phyloP scores from a whole-genome alignment of 768 basidiomycete genomes.

The Pleurotus tuber-regium region DNA sequence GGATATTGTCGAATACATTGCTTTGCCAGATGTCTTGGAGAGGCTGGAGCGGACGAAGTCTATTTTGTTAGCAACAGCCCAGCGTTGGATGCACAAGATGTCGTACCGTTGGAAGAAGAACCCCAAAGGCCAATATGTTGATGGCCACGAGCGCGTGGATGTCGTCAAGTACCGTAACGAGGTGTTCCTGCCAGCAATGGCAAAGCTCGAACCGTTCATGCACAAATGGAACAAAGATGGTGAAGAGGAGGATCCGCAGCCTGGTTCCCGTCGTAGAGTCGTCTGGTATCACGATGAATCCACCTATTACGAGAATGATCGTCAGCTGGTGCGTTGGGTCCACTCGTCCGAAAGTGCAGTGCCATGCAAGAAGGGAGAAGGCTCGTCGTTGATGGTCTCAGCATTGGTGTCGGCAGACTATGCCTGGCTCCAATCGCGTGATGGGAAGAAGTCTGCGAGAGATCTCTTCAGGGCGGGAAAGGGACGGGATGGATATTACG shows the following conservation, averaged over 20 bases:
- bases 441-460: slow-evolving; percentile 12
- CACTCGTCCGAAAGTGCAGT: slow-evolving; percentile 17
- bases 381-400: slow-evolving; percentile 30
- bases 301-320: slow-evolving; percentile 32
- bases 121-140: slow-evolving; percentile 25
- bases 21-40: slow-evolving; percentile 10
- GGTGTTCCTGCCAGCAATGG: slow-evolving; percentile 20
- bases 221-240: slow-evolving; percentile 11
- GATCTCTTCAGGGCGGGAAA: slow-evolving; percentile 24
- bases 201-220: slow-evolving; percentile 3
- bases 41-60: slow-evolving; percentile 16
- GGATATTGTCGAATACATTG: slow-evolving; percentile 17
- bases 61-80: slow-evolving; percentile 18
- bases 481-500: slow-evolving; percentile 23
- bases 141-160: slow-evolving; percentile 32
- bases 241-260: not conserved
- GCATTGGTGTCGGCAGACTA: slow-evolving; percentile 26
- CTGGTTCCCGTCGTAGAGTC: slow-evolving; percentile 5
- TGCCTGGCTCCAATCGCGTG: slow-evolving; percentile 14
- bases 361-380: slow-evolving; percentile 31
- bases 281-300: slow-evolving; percentile 31
- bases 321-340: slow-evolving; percentile 22
- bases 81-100: slow-evolving; percentile 18
- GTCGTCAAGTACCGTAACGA: slow-evolving; percentile 27
- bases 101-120: slow-evolving; percentile 15